Evolutionary conservation across 2,329 filamentous ascomycete genomes (phyloP), one percentile per base, ranked within the genome.

Genomic region (Stemphylium lycopersici): DNA sequence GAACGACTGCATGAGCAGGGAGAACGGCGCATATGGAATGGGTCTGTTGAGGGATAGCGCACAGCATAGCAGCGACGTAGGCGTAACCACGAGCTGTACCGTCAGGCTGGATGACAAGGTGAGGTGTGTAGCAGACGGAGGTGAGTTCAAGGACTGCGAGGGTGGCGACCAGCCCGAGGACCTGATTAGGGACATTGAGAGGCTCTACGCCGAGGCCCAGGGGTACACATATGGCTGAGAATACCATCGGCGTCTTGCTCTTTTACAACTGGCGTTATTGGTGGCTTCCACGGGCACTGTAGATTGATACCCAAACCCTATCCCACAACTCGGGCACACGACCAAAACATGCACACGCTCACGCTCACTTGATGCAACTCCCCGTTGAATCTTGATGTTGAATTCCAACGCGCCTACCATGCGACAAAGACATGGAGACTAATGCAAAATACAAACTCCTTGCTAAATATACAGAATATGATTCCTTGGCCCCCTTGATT

Each of bases 81-180:
- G 74, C n/a, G 78, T 78, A 1, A 76, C 67, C 3, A 80, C 72
- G 53, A 81, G 78, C 61, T 82, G 80, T 55, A 82, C 80, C 0
- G 58, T 82, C 7, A 69, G 93, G 44, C 78, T 99, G 43, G 83
- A 96, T 70, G 82, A 90, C 51, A 80, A 93, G 73, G 80, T 90
- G 50, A 90, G 95, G 79, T 99, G 95, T 77, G 84, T 98, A 60
- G 84, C 88, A 45, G 93, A 98, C 72, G 84, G 78, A 20, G 89
- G 88, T 11, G 71, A 89, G 68, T 98, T 93, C 91, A 88, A 79
- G 52, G 83, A 95, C 62, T 97, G 93, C 72, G 85, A 87, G 3
- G 81, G 80, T 66, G 89, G 90, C 43, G 67, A 86, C 51, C 79
- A 80, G 61, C 84, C 90, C 46, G 85, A 88, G 63, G 88, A 92